A percentile compares a stretch with the other conserved stretches of the same genome.
phyloP scores from a whole-genome alignment of 352 stramenopile species.

The Globisporangium canariense region DNA sequence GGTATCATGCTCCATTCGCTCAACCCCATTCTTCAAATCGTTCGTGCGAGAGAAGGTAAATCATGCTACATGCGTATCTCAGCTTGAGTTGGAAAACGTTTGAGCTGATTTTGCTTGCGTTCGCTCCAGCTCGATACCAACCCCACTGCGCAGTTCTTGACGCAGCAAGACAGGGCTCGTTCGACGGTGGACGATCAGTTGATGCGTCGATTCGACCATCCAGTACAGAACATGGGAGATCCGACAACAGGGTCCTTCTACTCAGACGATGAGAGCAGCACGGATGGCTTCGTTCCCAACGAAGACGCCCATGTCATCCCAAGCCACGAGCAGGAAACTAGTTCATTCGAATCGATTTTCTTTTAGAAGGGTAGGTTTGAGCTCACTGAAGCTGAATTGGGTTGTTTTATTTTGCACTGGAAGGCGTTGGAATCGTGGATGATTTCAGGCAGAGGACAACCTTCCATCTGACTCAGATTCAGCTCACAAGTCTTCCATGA shows the following conservation, averaged over 20 bases:
- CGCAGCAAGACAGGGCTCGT: neutral
- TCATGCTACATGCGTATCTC: neutral
- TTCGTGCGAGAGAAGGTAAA: constrained; percentile 21
- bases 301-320: constrained; percentile 17
- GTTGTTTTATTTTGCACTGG: neutral
- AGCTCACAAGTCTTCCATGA: neutral
- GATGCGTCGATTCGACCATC: constrained; percentile 8
- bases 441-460: neutral
- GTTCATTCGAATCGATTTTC: constrained; percentile 34
- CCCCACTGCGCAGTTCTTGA: neutral
- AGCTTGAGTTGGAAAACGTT: neutral
- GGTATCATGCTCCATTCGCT: constrained; percentile 1
- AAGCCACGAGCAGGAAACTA: constrained; percentile 9
- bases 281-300: neutral
- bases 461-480: neutral
- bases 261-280: neutral
- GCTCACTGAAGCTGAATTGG: too few relatives aligned
- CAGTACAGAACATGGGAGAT: neutral
- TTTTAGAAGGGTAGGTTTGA: constrained; percentile 20
- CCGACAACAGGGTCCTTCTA: neutral
- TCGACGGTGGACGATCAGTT: constrained; percentile 17
- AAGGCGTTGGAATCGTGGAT: neutral
- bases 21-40: constrained; percentile 17
- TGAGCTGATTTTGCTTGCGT: neutral
- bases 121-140: neutral